Evolutionary conservation across 768 basidiomycete species (phyloP), one percentile per base, ranked within the genome.

Genomic region (Mycena pura): DNA sequence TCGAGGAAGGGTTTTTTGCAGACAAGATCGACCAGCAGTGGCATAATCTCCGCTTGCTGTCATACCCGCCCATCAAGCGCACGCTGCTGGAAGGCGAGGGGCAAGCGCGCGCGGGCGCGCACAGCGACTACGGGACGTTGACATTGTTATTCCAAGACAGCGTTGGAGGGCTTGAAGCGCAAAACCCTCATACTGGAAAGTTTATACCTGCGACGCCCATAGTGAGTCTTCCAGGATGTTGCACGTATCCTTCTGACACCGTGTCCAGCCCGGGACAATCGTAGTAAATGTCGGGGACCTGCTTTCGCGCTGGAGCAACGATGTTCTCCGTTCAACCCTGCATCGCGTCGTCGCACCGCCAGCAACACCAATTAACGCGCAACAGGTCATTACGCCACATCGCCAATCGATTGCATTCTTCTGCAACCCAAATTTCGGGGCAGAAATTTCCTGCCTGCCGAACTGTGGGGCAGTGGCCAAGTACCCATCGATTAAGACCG

Each of bases 331-430:
- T 21, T 92, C 91, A 40, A 93, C 93, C 3, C 81, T 93, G 17
- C 93, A 93, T 73, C 86, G 90, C 15, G 93, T 95, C 21, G 92
- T 93, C 7, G 87, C 89, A 5, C 91, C 93, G 21, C 77, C 85
- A 1, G 80, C 80, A 13, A 74, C 77, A 67, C 78, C 79, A 64
- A 70, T 84, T 56, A 82, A 72, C 64, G 77, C 80, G 8, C 77
- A 75, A 6, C 85, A 87, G 63, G 76, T 72, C n/a, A 73, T 87
- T 58, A 88, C 86, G 1, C 87, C 91, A 0, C 73, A 77, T 9
- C 83, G 93, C 25, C 91, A 92, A 69, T 92, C 90, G 9, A 89
- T 94, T 50, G 93, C 90, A 8, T 95, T 91, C 79, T 95, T 95
- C 76, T 92, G 90, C 78, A 93, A 90, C 67, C 92, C 92, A 4